These are phyloP conservation scores for Gyrodon lividus DNA, from an alignment of 768 basidiomycete species.

Conservation along the genomic window DNA sequence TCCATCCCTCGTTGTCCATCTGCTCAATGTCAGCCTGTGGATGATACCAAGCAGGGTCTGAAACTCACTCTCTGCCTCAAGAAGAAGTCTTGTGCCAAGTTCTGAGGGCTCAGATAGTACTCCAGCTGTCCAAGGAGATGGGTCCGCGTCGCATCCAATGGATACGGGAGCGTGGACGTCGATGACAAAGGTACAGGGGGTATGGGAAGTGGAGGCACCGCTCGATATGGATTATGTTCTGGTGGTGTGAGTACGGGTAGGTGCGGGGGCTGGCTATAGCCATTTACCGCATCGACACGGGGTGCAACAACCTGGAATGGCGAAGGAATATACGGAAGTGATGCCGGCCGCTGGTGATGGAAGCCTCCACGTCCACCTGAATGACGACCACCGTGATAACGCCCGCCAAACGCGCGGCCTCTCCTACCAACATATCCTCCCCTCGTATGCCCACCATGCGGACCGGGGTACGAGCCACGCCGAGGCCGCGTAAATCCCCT, in stretches of 20 bases:
- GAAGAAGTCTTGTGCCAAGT: constrained; percentile 85
- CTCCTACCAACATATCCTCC: constrained; percentile 31
- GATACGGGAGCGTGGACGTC: constrained; percentile 45
- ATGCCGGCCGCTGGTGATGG: constrained; percentile 34
- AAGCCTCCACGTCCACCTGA: constrained; percentile 32
- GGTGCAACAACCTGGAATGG: constrained; percentile 33
- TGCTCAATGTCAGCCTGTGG: constrained; percentile 31
- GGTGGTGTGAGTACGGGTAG: constrained; percentile 29
- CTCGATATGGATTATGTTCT: constrained; percentile 30
- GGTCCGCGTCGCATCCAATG: constrained; percentile 63
- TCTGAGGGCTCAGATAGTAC: constrained; percentile 90
- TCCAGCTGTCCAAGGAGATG: constrained; percentile 82
- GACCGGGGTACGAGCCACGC: constrained; percentile 35
- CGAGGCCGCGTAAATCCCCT: constrained; percentile 27
- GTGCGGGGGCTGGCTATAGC: constrained; percentile 28
- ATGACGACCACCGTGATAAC: constrained; percentile 36
- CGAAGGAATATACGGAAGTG: constrained; percentile 32
- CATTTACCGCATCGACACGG: constrained; percentile 24
- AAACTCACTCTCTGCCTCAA: constrained; percentile 69
- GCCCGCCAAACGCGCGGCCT: constrained; percentile 39
- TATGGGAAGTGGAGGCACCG: constrained; percentile 21
- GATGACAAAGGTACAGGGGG: constrained; percentile 43
- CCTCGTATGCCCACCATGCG: constrained; percentile 31
- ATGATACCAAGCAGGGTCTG: neutral
- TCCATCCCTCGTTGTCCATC: constrained; percentile 93